Percentiles rank a stretch among this genome's conserved stretches.
Conservation (phyloP, 352 stramenopile genomes). For the Elongisporangium prolatum region DNA sequence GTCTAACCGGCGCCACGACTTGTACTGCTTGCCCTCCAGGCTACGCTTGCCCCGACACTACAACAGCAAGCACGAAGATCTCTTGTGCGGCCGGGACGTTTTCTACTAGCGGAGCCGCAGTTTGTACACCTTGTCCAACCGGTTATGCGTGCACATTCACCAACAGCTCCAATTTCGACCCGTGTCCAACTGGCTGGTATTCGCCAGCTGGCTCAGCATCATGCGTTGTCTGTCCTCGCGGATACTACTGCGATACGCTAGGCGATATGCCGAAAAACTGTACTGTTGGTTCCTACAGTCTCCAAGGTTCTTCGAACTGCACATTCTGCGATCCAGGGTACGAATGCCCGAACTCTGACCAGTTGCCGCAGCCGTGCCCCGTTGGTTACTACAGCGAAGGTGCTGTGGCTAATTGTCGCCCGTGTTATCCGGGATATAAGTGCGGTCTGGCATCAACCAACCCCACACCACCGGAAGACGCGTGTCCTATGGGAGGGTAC, state of each 20-base stretch:
- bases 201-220: conserved; percentile 40
- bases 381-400: conserved; percentile 88
- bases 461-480: conserved; percentile 73
- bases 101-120: conserved; percentile 36
- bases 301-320: conserved; percentile 62
- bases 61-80: conserved; percentile 26
- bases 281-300: conserved; percentile 75
- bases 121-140: conserved; percentile 65
- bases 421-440: conserved; percentile 71
- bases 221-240: conserved; percentile 76
- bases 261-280: conserved; percentile 67
- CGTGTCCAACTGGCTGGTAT: conserved; percentile 62
- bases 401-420: conserved; percentile 52
- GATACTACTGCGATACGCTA: conserved; percentile 72
- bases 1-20: conserved; percentile 29
- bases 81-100: conserved; percentile 56
- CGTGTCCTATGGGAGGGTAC: conserved; percentile 87
- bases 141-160: conserved; percentile 73
- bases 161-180: conserved; percentile 54
- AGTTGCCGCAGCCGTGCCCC: conserved; percentile 72
- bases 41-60: conserved; percentile 68
- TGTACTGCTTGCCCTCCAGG: conserved; percentile 67
- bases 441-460: conserved; percentile 72
- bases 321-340: conserved; percentile 72
- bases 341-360: conserved; percentile 70